These are phyloP conservation scores for Hypsizygus marmoreus DNA, from an alignment of 768 basidiomycete species.

Conservation along the genomic window DNA sequence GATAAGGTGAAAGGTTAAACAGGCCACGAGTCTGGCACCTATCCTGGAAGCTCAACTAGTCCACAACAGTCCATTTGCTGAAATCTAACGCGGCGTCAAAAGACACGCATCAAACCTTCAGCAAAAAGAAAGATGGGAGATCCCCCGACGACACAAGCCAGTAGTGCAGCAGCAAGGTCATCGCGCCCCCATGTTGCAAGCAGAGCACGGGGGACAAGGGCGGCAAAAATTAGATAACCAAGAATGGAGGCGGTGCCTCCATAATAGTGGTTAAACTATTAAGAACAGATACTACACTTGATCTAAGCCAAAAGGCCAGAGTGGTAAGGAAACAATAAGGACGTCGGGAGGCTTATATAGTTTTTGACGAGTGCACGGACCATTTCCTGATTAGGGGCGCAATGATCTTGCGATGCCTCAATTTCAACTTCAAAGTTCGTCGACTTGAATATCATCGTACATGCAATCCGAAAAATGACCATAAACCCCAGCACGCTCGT, in stretches of 20 bases:
- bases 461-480: neutral
- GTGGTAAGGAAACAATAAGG: conserved; percentile 56
- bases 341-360: conserved; percentile 4
- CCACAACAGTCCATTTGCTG: conserved; percentile 15
- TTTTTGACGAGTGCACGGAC: conserved; percentile 14
- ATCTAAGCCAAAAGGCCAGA: conserved; percentile 97
- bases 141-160: conserved; percentile 71
- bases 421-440: neutral
- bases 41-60: neutral
- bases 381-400: conserved; percentile 7
- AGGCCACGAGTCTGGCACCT: neutral
- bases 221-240: conserved; percentile 62
- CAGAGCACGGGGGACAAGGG: conserved; percentile 54
- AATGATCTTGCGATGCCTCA: neutral
- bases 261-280: conserved; percentile 75
- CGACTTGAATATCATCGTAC: neutral
- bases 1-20: no score
- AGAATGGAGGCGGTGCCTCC: conserved; percentile 53
- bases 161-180: conserved; percentile 60
- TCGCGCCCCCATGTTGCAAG: conserved; percentile 57
- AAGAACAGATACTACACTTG: conserved; percentile 98
- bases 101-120: conserved; percentile 7
- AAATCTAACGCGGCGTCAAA: conserved; percentile 7
- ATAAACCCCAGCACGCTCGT: conserved; percentile 31
- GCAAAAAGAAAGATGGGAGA: conserved; percentile 21